These are phyloP conservation scores for Fusarium fracticaudum DNA, from an alignment of 2,329 filamentous ascomycete species.

Conservation along the genomic window DNA sequence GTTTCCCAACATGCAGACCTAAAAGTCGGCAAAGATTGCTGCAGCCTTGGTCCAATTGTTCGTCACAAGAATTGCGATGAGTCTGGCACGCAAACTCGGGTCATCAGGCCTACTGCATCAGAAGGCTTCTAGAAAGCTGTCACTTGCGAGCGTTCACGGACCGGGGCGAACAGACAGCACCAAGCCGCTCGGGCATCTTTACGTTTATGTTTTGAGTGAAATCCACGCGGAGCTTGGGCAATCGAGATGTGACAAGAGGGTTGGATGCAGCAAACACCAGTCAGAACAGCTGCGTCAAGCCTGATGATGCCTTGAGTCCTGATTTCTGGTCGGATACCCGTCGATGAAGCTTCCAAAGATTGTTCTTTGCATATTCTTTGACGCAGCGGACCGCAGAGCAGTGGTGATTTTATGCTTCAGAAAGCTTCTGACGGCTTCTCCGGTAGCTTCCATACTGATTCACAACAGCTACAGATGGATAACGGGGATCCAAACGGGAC, in stretches of 20 bases:
- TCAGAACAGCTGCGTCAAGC: constrained; percentile 18
- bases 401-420: constrained; percentile 34
- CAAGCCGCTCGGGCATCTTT: constrained; percentile 13
- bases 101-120: constrained; percentile 27
- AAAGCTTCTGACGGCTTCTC: constrained; percentile 22
- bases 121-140: constrained; percentile 40
- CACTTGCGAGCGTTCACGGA: constrained; percentile 22
- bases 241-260: constrained; percentile 33
- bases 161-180: constrained; percentile 23
- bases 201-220: constrained; percentile 23
- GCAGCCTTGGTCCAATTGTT: constrained; percentile 10
- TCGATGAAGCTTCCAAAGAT: constrained; percentile 36
- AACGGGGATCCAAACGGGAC: constrained; percentile 34
- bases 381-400: constrained; percentile 30
- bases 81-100: constrained; percentile 28
- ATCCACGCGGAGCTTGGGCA: constrained; percentile 31
- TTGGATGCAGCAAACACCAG: constrained; percentile 26
- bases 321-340: constrained; percentile 23
- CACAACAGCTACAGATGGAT: constrained; percentile 26
- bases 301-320: constrained; percentile 22
- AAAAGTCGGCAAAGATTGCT: constrained; percentile 9
- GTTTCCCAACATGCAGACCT: constrained; percentile 3
- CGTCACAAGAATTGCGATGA: constrained; percentile 12
- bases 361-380: constrained; percentile 33
- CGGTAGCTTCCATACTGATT: constrained; percentile 34